Conservation (phyloP, 2,329 filamentous ascomycete genomes). For the Sporothrix curviconia region DNA sequence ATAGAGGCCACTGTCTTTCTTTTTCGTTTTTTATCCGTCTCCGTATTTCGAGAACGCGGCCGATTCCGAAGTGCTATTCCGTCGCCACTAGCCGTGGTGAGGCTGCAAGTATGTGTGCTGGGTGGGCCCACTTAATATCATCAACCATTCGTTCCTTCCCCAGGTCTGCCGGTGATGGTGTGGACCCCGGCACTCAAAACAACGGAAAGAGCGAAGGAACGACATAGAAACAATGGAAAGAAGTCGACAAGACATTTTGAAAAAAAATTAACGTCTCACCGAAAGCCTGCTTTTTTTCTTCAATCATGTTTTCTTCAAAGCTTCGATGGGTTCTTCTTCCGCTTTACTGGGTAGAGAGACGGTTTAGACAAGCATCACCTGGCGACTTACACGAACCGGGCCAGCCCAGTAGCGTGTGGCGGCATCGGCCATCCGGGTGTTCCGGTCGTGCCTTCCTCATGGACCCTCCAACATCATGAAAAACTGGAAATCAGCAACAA, state of each 20-base stretch:
- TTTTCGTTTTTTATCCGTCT: background rate
- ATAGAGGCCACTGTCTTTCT: too few species aligned
- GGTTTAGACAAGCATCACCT: constrained; percentile 6
- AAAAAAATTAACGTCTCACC: too few species aligned
- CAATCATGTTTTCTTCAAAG: background rate
- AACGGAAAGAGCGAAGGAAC: background rate
- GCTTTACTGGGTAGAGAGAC: background rate
- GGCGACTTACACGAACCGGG: background rate
- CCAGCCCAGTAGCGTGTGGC: background rate
- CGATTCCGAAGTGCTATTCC: background rate
- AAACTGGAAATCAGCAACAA: background rate
- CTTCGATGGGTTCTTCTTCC: too few species aligned
- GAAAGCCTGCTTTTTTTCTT: too few species aligned
- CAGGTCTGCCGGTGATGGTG: constrained; percentile 6
- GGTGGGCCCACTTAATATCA: background rate
- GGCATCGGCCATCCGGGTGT: background rate
- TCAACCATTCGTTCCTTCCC: background rate
- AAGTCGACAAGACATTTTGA: background rate
- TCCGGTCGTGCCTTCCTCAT: background rate
- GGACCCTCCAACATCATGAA: background rate
- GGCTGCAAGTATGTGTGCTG: background rate
- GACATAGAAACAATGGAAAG: background rate
- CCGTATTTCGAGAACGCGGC: background rate
- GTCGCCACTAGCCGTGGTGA: background rate
- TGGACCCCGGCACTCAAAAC: background rate